Evolutionary conservation across 257 asterid genomes (phyloP).

Genomic region (Linderniella brevidens): DNA sequence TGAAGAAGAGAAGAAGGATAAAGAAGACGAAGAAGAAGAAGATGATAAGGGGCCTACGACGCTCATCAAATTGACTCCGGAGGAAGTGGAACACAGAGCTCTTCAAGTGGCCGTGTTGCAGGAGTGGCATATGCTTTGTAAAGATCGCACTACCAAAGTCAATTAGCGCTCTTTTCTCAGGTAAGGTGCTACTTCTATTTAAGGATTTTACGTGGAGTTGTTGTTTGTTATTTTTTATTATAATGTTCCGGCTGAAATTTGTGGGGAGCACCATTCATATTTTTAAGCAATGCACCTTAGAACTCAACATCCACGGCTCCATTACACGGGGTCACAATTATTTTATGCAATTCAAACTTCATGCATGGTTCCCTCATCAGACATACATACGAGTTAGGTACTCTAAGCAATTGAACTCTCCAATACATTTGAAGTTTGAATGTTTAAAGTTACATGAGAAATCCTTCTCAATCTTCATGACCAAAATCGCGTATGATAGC

Average conservation of each 20-base stretch:
- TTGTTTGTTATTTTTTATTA: background rate
- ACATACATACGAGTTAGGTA: too few species aligned
- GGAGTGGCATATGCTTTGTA: constrained; percentile 83
- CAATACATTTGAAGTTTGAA: too few species aligned
- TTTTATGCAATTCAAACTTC: too few species aligned
- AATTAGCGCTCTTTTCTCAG: constrained; percentile 14
- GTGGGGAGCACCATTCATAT: too few species aligned
- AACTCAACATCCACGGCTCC: too few species aligned
- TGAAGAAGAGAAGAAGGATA: constrained; percentile 16
- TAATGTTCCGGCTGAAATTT: background rate
- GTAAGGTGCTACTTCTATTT: background rate
- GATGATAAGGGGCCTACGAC: constrained; percentile 46
- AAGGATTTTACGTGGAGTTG: background rate
- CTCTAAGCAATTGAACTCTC: too few species aligned
- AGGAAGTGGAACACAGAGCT: constrained; percentile 90
- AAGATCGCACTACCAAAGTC: constrained; percentile 53
- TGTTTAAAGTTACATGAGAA: too few species aligned
- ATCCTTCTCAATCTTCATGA: too few species aligned
- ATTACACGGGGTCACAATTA: too few species aligned
- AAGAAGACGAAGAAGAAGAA: constrained; percentile 6
- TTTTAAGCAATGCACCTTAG: too few species aligned
- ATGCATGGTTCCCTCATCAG: too few species aligned
- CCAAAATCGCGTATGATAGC: too few species aligned
- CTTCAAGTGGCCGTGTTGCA: constrained; percentile 77
- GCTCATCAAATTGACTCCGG: constrained; percentile 53